These are phyloP conservation scores for Rostrohypoxylon terebratum DNA, from an alignment of 495 filamentous ascomycete genomes.

Conservation along the genomic window DNA sequence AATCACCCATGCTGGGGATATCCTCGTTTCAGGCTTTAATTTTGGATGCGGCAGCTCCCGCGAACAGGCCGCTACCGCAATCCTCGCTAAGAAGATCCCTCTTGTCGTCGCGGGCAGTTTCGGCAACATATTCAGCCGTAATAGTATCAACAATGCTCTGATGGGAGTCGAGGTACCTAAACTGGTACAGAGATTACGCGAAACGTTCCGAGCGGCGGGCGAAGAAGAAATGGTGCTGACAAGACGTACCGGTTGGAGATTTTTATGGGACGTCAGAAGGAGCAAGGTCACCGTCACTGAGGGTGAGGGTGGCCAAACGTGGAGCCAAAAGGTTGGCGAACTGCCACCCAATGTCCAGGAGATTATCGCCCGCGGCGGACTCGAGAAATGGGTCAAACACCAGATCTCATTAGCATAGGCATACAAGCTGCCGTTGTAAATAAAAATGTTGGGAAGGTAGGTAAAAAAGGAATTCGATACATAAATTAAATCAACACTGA, in stretches of 20 bases:
- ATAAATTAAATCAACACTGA: neutral
- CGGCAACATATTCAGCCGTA: constrained; percentile 88
- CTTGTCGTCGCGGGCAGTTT: constrained; percentile 89
- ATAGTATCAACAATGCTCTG: constrained; percentile 93
- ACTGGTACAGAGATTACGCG: constrained; percentile 75
- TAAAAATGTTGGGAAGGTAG: neutral
- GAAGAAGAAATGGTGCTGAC: constrained; percentile 70
- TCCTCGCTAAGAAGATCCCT: constrained; percentile 85
- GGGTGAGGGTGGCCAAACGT: constrained; percentile 65
- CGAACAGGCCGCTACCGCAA: constrained; percentile 88
- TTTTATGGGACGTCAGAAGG: constrained; percentile 84
- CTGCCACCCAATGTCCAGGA: constrained; percentile 90
- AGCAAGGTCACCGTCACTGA: constrained; percentile 78
- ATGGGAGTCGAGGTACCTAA: constrained; percentile 85
- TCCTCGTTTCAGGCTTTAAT: constrained; percentile 89
- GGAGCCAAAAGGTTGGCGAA: constrained; percentile 87
- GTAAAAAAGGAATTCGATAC: neutral
- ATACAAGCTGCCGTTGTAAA: neutral
- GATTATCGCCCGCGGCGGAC: constrained; percentile 81
- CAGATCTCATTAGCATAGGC: constrained; percentile 3
- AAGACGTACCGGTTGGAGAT: constrained; percentile 86
- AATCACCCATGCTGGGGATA: constrained; percentile 73
- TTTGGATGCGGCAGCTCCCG: constrained; percentile 86
- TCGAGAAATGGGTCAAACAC: constrained; percentile 86
- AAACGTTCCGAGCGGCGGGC: constrained; percentile 61